phyloP scores from a whole-genome alignment of 345 rosid genomes.

The Trapa bicornis region DNA sequence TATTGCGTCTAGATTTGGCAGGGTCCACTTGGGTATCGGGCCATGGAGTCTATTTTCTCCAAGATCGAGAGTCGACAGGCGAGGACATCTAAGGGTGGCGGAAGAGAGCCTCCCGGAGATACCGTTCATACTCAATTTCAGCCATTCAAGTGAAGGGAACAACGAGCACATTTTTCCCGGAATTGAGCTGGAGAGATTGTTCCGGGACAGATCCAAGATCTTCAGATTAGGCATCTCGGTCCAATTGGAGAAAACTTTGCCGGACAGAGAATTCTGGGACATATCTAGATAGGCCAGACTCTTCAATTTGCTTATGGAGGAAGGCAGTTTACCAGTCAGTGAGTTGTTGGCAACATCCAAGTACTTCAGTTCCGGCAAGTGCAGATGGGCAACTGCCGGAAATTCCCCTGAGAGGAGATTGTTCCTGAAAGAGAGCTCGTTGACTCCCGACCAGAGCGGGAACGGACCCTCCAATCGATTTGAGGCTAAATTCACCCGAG shows the following conservation, averaged over 20 bases:
- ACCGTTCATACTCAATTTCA: constrained; percentile 13
- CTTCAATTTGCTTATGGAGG: background rate
- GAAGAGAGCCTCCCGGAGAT: constrained; percentile 16
- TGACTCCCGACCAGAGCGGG: constrained; percentile 13
- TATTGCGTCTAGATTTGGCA: background rate
- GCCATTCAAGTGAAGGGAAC: constrained; percentile 9
- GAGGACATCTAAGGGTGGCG: constrained; percentile 9
- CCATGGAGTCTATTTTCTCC: constrained; percentile 18
- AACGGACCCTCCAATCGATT: constrained; percentile 12
- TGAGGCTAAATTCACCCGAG: constrained; percentile 5
- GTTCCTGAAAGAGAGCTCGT: constrained; percentile 7
- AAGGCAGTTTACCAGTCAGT: constrained; percentile 2
- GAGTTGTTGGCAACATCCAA: constrained; percentile 7
- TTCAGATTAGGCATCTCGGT: background rate
- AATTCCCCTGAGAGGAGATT: constrained; percentile 6
- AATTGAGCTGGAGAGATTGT: constrained; percentile 9
- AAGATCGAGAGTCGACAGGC: constrained; percentile 11
- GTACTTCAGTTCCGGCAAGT: background rate
- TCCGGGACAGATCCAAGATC: constrained; percentile 15
- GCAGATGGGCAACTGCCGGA: background rate
- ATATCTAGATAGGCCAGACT: constrained; percentile 6
- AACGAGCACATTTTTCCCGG: constrained; percentile 8
- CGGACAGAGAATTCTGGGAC: constrained; percentile 15
- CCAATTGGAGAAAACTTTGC: constrained; percentile 15
- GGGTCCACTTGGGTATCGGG: constrained; percentile 9